Evolutionary conservation across 129 eudicot species (phyloP).

Genomic region (Arctium lappa): DNA sequence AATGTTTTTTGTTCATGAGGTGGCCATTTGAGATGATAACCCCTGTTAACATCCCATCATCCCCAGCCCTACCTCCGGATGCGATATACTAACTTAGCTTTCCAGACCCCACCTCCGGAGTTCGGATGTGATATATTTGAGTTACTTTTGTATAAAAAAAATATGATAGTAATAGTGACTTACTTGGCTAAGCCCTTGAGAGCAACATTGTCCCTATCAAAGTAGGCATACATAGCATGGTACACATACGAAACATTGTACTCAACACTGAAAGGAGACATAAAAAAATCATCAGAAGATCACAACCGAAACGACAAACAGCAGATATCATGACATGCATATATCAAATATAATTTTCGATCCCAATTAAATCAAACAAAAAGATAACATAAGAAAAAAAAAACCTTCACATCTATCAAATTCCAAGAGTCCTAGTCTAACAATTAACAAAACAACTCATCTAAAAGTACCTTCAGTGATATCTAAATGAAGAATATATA

Average conservation of each 20-base stretch:
- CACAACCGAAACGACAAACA: neutral
- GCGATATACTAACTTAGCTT: no score
- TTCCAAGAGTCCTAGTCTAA: neutral
- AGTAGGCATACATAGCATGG: constrained; percentile 90
- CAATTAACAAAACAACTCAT: neutral
- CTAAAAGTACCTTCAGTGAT: neutral
- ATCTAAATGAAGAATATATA: neutral
- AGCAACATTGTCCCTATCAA: constrained; percentile 90
- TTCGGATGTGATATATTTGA: no score
- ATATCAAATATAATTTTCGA: neutral
- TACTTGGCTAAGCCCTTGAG: constrained; percentile 94
- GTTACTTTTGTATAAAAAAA: neutral
- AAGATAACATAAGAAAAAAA: neutral
- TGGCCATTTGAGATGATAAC: no score
- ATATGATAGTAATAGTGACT: constrained; percentile 8
- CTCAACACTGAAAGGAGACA: constrained; percentile 56
- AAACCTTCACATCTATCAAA: neutral
- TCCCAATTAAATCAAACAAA: neutral
- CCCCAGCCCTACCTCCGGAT: no score
- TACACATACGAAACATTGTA: constrained; percentile 91
- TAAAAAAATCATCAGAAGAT: constrained; percentile 1
- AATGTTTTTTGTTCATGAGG: no score
- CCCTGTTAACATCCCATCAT: no score
- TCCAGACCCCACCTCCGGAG: no score
- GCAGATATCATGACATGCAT: neutral